Evolutionary conservation across 2,329 filamentous ascomycete species (phyloP), one percentile per base, ranked within the genome.

Genomic region (Stachybotrys chartarum): DNA sequence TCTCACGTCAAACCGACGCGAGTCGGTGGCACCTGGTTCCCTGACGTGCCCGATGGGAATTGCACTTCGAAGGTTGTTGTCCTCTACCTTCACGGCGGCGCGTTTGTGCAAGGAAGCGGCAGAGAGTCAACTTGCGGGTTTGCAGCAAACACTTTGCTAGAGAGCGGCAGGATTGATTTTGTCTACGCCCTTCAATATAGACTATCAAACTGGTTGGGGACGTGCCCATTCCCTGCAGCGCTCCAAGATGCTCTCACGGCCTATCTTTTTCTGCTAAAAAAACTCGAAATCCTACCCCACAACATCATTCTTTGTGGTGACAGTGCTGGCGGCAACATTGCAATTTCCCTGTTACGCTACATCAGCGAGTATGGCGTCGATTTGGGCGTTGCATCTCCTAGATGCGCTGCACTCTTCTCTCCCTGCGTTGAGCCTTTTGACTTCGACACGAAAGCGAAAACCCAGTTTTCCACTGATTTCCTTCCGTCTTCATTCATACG

Each of bases 11-110:
- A 54, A 30, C 60, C 61, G 7, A 48, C 39, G 16, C 17, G 52
- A 7, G 51, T 63, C 16, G 60, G 60, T 14, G 55, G 56, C 17
- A 60, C 59, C 3, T 62, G 61, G 61, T 60, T 60, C 18, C 61
- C 61, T 7, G 8, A 35, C 32, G 50, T 16, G 6, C 50, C 50
- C 14, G n/a, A 35, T 6, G 30, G 7, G 30, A n/a, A 51, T 17
- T 6, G 17, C 16, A 18, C 11, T 6, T 16, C 30, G 30, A 51
- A 51, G 30, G 39, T 31, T 30, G 50, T 6, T 6, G 53, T 57
- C 7, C 59, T 71, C 30, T 65, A 70, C 47, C 58, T 49, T 49
- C 46, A 49, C 17, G 46, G 46, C 3, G 46, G 46, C 10, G 46
- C 46, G 12, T 49, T 49, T 49, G 18, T 49, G 16, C 14, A n/a